These are phyloP conservation scores for Dissophora globulifera DNA, from an alignment of 192 early-diverging fungal genomes.

Conservation along the genomic window DNA sequence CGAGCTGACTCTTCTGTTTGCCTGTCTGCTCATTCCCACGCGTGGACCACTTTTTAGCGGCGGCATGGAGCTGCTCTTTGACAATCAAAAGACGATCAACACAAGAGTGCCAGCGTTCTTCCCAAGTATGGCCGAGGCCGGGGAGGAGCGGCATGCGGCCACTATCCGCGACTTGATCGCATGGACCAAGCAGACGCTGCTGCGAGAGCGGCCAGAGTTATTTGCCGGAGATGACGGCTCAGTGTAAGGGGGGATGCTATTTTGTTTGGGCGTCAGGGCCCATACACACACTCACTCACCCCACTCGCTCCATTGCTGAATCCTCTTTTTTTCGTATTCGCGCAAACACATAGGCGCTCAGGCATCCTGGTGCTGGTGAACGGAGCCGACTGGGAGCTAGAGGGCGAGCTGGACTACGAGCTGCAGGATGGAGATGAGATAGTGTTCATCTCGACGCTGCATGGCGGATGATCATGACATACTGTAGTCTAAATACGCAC, in stretches of 20 bases:
- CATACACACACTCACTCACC: too few relatives aligned
- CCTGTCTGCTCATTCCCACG: background rate
- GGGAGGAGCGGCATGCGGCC: constrained; percentile 40
- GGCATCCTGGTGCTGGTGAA: constrained; percentile 97
- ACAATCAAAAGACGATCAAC: constrained; percentile 71
- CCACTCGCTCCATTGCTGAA: too few relatives aligned
- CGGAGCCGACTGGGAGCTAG: constrained; percentile 95
- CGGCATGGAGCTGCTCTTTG: constrained; percentile 93
- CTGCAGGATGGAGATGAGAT: constrained; percentile 83
- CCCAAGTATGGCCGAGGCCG: constrained; percentile 22
- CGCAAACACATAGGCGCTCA: constrained; percentile 85
- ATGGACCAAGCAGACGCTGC: constrained; percentile 72
- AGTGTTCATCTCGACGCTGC: constrained; percentile 97
- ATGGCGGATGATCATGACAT: constrained; percentile 85
- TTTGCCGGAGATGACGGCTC: constrained; percentile 82
- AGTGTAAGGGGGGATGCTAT: constrained; percentile 68
- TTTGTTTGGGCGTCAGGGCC: too few relatives aligned
- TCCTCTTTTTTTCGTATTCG: too few relatives aligned
- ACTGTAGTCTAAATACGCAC: too few relatives aligned
- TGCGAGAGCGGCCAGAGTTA: constrained; percentile 84
- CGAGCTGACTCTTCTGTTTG: too few relatives aligned
- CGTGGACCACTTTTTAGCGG: constrained; percentile 64
- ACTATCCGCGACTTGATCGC: constrained; percentile 77
- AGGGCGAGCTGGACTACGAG: constrained; percentile 86
- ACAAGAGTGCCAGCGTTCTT: constrained; percentile 60